Evolutionary conservation across 495 filamentous ascomycete genomes (phyloP), one percentile per base, ranked within the genome.

Genomic region (Aspergillus incahuasiensis): DNA sequence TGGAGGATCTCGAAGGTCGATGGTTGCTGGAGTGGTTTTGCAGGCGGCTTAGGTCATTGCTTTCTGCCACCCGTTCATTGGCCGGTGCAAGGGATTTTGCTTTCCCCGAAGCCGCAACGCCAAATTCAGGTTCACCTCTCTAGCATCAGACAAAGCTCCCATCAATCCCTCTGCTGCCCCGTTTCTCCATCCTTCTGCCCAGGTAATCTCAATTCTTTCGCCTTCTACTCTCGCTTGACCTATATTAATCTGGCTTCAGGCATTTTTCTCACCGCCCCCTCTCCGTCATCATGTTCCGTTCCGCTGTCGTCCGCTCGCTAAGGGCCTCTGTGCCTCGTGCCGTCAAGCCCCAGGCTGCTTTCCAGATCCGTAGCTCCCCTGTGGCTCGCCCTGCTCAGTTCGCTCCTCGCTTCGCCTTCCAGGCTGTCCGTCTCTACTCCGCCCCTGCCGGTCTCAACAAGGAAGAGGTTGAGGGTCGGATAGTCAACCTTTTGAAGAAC

Each of bases 401-500:
- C 65, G 63, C 73, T 61, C 78, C 74, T 72, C 65, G 71, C 56
- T 72, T 72, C 54, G 75, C 73, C 56, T 78, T 80, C 69, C 80
- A 82, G 68, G 78, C 79, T 55, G 74, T 88, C 63, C 81, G 94
- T 68, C 86, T 82, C 76, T 98, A 98, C 78, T 92, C 92, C 45
- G 88, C 94, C 42, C 83, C 81, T 43, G 84, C 85, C 54, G 86
- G 84, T 41, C 77, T 97, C 41, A 75, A 80, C 55, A 88, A 90
- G 81, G 76, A 82, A 9, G 91, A 97, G 73, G 87, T 97, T 55
- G 87, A 95, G 74, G 88, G 88, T 47, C 86, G 94, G 65, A 97
- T 98, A 81, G 82, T 95, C 74, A 85, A 88, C 76, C 80, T 98
- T 55, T 74, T 98, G 71, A 86, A 87, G 70, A 90, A 88, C 70